Evolutionary conservation across 768 basidiomycete species (phyloP), one percentile per base, ranked within the genome.

Genomic region (Lentinula sp.): DNA sequence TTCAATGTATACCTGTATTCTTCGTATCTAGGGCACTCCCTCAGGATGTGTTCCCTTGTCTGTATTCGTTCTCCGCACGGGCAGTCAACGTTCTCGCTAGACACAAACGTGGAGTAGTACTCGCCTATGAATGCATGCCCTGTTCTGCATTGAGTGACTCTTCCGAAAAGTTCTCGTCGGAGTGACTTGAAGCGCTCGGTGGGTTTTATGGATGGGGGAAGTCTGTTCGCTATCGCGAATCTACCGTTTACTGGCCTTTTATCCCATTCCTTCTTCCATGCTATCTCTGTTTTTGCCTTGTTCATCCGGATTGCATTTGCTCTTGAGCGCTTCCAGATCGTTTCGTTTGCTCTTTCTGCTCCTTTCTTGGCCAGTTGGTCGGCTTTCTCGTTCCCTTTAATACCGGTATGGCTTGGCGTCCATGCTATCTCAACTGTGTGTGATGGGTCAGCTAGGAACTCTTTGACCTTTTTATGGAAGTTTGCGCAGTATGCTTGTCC

Each of bases 111-210:
- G 1, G 28, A 54, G 46, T 69, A 67, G 62, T 71, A 74, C 62
- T 70, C 66, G 39, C 73, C 70, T 10, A 63, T 67, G 61, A 65
- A 68, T 11, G 50, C 64, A 48, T 73, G 73, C 23, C 71, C 69
- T n/a, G 67, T 72, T 5, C 66, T 59, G 61, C 67, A 69, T 50
- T 70, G 72, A 0, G 64, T 52, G 0, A 70, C 28, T 15, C 68
- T 43, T 18, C 70, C 70, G 39, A 67, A 69, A 2, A 71, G 31
- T 45, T 70, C 66, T 18, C 68, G 23, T 61, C 40, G 39, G 59
- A 57, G 53, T 59, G 11, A 9, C 11, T 46, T 46, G 5, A 59
- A 23, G 57, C 18, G 57, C 13, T 48, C 7, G 7, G 57, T 42
- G 5, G 57, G 57, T 59, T 59, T 59, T 4, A 59, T 16, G 4